A percentile compares a stretch with the other conserved stretches of the same genome.
These are phyloP conservation scores for Ceratocystis cubensis DNA, from an alignment of 2,329 filamentous ascomycete species.

Conservation along the genomic window DNA sequence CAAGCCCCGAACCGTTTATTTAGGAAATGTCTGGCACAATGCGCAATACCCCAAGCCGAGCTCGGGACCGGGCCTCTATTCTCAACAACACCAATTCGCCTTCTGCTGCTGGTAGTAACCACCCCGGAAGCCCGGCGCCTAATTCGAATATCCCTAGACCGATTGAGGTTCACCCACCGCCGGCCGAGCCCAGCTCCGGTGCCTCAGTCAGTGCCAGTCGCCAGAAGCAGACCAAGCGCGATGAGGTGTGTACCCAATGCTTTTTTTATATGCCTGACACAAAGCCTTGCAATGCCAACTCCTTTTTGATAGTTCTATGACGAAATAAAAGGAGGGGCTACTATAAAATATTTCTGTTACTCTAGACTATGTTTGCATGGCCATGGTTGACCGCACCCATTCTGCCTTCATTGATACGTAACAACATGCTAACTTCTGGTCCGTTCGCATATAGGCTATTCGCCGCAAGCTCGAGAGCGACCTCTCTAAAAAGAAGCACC, in stretches of 20 bases:
- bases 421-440: slow-evolving; percentile 18
- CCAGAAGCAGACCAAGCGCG: slow-evolving; percentile 91
- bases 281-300: neutral
- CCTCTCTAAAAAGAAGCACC: slow-evolving; percentile 91
- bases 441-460: slow-evolving; percentile 56
- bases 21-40: slow-evolving; percentile 44
- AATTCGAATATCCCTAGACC: slow-evolving; percentile 61
- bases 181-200: slow-evolving; percentile 42
- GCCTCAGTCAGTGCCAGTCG: slow-evolving; percentile 74
- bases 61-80: slow-evolving; percentile 44
- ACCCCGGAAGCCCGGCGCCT: slow-evolving; percentile 47
- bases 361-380: neutral
- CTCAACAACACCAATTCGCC: slow-evolving; percentile 24
- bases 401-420: neutral
- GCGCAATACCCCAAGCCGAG: slow-evolving; percentile 56
- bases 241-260: slow-evolving; percentile 61
- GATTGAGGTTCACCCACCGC: slow-evolving; percentile 47
- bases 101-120: slow-evolving; percentile 9
- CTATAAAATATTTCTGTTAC: neutral
- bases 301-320: neutral
- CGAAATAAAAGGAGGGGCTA: neutral
- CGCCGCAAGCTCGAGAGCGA: slow-evolving; percentile 94
- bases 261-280: neutral
- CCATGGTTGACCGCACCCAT: neutral
- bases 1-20: neutral